Evolutionary conservation across 495 filamentous ascomycete species (phyloP).

Genomic region (Penicillium maclennaniae): DNA sequence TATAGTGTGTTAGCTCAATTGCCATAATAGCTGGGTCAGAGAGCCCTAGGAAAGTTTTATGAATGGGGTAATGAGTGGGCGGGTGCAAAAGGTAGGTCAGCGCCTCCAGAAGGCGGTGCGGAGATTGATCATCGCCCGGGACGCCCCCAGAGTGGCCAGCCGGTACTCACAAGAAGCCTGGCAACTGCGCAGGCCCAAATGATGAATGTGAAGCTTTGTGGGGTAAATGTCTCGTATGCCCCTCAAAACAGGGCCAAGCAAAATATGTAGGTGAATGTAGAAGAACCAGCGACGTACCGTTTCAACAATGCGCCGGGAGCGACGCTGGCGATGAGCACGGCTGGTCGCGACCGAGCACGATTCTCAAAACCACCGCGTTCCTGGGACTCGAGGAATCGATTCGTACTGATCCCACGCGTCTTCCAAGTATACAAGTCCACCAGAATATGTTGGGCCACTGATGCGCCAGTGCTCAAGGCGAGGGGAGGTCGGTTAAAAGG

Average conservation of each 20-base stretch:
- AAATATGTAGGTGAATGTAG: slow-evolving; percentile 11
- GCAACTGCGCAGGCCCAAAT: slow-evolving; percentile 23
- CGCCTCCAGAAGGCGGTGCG: slow-evolving; percentile 46
- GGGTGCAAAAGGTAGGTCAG: slow-evolving; percentile 24
- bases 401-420: slow-evolving; percentile 17
- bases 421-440: slow-evolving; percentile 6
- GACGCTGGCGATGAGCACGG: slow-evolving; percentile 31
- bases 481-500: slow-evolving; percentile 37
- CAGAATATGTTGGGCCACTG: slow-evolving; percentile 13
- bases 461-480: slow-evolving; percentile 23
- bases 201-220: slow-evolving; percentile 2
- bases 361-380: slow-evolving; percentile 32
- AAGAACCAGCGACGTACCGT: slow-evolving; percentile 37
- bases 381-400: neutral
- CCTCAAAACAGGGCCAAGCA: neutral
- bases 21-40: slow-evolving; percentile 19
- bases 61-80: slow-evolving; percentile 17
- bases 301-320: slow-evolving; percentile 43
- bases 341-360: slow-evolving; percentile 40
- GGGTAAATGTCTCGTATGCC: neutral
- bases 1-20: slow-evolving; percentile 24
- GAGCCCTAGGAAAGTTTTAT: neutral
- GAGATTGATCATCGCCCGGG: slow-evolving; percentile 44
- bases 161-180: slow-evolving; percentile 18
- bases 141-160: slow-evolving; percentile 32